Conservation (phyloP, 106 monocot species). For the Allium cepa region DNA sequence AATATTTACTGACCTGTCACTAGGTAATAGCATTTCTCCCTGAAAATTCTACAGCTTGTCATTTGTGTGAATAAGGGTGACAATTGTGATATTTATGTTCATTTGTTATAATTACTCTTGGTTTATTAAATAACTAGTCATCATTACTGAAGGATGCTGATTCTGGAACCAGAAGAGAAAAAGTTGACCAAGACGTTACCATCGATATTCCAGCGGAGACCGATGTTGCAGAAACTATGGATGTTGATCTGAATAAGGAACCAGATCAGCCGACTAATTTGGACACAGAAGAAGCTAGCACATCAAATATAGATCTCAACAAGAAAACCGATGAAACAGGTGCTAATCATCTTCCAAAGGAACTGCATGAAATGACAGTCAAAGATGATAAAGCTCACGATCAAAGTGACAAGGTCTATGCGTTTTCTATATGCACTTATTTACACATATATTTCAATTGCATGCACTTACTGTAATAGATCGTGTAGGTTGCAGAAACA, state of each 20-base stretch:
- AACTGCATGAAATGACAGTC: slow-evolving; percentile 40
- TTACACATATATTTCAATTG: slow-evolving; percentile 2
- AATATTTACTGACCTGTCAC: not conserved
- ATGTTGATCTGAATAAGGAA: slow-evolving; percentile 9
- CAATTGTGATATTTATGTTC: no score
- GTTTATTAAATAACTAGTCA: not conserved
- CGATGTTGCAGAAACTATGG: slow-evolving; percentile 10
- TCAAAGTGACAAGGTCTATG: slow-evolving; percentile 16
- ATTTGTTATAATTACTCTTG: not conserved
- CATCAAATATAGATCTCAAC: slow-evolving; percentile 10
- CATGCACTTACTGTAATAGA: not conserved
- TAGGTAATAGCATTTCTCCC: not conserved
- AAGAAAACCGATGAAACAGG: slow-evolving; percentile 11
- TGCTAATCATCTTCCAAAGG: slow-evolving; percentile 33
- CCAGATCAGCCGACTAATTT: not conserved
- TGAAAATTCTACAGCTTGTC: not conserved
- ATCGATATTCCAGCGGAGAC: slow-evolving; percentile 9
- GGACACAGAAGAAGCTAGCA: slow-evolving; percentile 18
- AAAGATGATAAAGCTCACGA: slow-evolving; percentile 20
- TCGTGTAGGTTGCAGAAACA: slow-evolving; percentile 34
- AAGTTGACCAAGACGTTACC: slow-evolving; percentile 25
- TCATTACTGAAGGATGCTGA: slow-evolving; percentile 21
- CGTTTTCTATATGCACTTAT: not conserved
- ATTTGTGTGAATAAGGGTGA: not conserved
- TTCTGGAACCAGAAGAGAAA: slow-evolving; percentile 24